phyloP scores from a whole-genome alignment of 495 filamentous ascomycete genomes.

The Aspergillus wentii region DNA sequence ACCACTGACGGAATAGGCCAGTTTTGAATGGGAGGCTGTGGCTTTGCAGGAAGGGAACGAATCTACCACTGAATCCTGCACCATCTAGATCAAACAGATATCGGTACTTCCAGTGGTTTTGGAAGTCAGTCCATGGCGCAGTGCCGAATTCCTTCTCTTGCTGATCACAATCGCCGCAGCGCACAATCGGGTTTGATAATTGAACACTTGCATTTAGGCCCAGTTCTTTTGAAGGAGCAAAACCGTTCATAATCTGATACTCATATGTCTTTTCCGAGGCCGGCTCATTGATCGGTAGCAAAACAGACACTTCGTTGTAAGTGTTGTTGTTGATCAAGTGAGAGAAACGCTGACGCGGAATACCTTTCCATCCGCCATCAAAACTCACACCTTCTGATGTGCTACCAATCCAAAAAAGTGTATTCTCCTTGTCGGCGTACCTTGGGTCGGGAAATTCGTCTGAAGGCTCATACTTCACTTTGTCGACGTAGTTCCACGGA shows the following conservation, averaged over 20 bases:
- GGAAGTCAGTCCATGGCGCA: constrained; percentile 40
- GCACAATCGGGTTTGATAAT: constrained; percentile 45
- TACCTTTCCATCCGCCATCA: constrained; percentile 51
- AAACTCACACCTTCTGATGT: constrained; percentile 55
- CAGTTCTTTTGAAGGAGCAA: constrained; percentile 21
- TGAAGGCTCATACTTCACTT: constrained; percentile 36
- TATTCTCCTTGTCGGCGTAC: constrained; percentile 37
- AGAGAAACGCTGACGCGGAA: constrained; percentile 53
- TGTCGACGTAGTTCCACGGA: constrained; percentile 48
- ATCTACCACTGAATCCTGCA: constrained; percentile 61
- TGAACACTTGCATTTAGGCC: constrained; percentile 36
- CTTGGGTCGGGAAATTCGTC: constrained; percentile 31
- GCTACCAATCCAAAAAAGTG: constrained; percentile 49
- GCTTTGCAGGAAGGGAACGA: constrained; percentile 59
- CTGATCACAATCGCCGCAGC: constrained; percentile 53
- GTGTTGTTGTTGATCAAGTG: constrained; percentile 53
- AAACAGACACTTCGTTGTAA: constrained; percentile 32
- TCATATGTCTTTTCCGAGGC: constrained; percentile 28
- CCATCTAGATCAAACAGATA: constrained; percentile 66
- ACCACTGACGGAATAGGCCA: constrained; percentile 71
- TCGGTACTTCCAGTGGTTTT: constrained; percentile 58
- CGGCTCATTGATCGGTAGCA: constrained; percentile 26
- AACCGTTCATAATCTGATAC: constrained; percentile 33
- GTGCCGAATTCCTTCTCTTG: constrained; percentile 48
- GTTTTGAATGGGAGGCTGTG: constrained; percentile 57